These are phyloP conservation scores for Urtica urens DNA, from an alignment of 306 rosid species.

Conservation along the genomic window DNA sequence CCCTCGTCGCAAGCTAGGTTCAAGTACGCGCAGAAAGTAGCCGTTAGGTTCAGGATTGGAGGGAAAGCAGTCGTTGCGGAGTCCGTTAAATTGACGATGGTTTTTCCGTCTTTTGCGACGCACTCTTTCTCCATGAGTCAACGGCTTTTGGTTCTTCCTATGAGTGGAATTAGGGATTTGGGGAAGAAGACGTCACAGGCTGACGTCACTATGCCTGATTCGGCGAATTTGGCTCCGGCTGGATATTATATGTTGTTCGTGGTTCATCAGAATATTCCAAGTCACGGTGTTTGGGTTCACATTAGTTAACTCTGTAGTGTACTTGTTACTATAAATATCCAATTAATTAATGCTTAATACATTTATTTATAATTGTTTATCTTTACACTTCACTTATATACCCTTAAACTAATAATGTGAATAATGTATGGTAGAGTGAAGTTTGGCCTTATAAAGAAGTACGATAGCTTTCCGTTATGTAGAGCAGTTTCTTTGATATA, in stretches of 20 bases:
- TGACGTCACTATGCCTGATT: conserved; percentile 31
- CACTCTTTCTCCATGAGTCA: conserved; percentile 85
- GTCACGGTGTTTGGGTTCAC: conserved; percentile 55
- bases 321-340: not conserved
- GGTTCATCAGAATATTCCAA: conserved; percentile 53
- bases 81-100: conserved; percentile 34
- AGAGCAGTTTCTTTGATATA: too few species aligned
- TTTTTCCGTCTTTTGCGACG: conserved; percentile 57
- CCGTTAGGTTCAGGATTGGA: conserved; percentile 12
- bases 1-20: conserved; percentile 15
- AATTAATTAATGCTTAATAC: too few species aligned
- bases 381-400: not conserved
- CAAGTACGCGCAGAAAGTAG: conserved; percentile 7
- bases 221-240: conserved; percentile 46
- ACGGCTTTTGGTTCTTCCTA: conserved; percentile 34
- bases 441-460: too few species aligned
- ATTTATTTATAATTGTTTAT: not conserved
- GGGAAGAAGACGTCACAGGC: conserved; percentile 23
- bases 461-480: too few species aligned
- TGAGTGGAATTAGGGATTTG: conserved; percentile 8
- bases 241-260: conserved; percentile 60
- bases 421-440: too few species aligned
- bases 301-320: not conserved
- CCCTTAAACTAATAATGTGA: too few species aligned
- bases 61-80: not conserved